Conservation (phyloP, 305 asterid species). For the Fraxinus albicans region DNA sequence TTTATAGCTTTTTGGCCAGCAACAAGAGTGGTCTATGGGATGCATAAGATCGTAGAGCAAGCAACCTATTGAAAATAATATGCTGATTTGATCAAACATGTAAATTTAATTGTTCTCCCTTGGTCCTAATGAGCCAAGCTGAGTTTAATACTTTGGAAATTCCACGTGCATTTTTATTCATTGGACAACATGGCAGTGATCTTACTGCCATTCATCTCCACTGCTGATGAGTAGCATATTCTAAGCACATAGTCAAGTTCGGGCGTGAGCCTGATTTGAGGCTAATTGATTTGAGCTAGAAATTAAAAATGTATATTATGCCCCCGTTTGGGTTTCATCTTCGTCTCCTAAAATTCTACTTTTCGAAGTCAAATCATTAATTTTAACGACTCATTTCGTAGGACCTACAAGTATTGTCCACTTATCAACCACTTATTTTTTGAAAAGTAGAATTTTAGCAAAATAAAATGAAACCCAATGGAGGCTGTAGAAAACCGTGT, state of each 20-base stretch:
- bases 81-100: slow-evolving; percentile 19
- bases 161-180: not conserved
- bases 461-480: not conserved
- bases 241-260: not conserved
- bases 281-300: not conserved
- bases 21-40: slow-evolving; percentile 15
- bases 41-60: slow-evolving; percentile 12
- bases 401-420: not conserved
- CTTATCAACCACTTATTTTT: not conserved
- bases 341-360: not conserved
- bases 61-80: slow-evolving; percentile 12
- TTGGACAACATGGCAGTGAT: not conserved
- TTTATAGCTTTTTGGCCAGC: slow-evolving; percentile 3
- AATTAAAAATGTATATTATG: not conserved
- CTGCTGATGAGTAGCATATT: not conserved
- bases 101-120: not conserved
- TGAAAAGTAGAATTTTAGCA: not conserved
- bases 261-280: not conserved
- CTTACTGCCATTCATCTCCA: not conserved
- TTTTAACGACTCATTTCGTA: not conserved
- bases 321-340: not conserved
- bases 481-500: too few species aligned
- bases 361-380: not conserved
- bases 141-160: slow-evolving; percentile 10
- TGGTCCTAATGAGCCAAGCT: slow-evolving; percentile 8